These are phyloP conservation scores for Cercospora sp. DNA, from an alignment of 2,329 filamentous ascomycete species.

Conservation along the genomic window DNA sequence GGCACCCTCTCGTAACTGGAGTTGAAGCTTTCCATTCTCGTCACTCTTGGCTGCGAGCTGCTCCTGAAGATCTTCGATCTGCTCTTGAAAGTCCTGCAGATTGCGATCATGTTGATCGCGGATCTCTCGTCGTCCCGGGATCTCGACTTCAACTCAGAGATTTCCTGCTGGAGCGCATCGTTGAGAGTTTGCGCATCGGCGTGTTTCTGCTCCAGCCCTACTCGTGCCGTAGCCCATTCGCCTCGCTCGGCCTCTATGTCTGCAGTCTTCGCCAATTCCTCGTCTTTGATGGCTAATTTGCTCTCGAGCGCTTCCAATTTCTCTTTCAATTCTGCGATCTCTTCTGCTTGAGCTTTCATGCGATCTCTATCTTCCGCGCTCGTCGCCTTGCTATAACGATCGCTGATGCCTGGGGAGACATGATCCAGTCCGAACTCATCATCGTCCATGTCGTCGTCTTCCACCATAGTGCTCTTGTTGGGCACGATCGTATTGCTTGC, in stretches of 20 bases:
- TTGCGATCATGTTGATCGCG: conserved; percentile 31
- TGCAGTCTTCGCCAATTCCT: conserved; percentile 37
- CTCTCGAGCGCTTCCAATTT: conserved; percentile 73
- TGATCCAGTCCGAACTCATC: conserved; percentile 35
- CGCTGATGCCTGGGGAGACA: conserved; percentile 24
- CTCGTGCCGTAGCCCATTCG: conserved; percentile 54
- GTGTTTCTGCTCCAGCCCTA: conserved; percentile 59
- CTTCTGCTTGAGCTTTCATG: conserved; percentile 76
- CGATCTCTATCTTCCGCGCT: conserved; percentile 61
- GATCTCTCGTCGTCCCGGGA: conserved; percentile 28
- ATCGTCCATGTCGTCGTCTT: conserved; percentile 71
- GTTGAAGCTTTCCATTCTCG: conserved; percentile 35
- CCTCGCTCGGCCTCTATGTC: conserved; percentile 27
- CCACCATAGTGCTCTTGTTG: conserved; percentile 96
- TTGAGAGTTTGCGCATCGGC: conserved; percentile 64
- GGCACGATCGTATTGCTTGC: conserved; percentile 96
- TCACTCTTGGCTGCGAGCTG: conserved; percentile 56
- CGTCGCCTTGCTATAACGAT: conserved; percentile 37
- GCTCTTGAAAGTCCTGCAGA: conserved; percentile 27
- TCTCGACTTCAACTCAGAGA: conserved; percentile 67
- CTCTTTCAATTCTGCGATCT: conserved; percentile 72
- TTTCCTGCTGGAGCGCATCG: conserved; percentile 73
- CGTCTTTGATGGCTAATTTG: conserved; percentile 68
- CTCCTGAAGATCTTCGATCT: conserved; percentile 36
- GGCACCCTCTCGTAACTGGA: conserved; percentile 45